These are phyloP conservation scores for Fusarium musae DNA, from an alignment of 2,329 filamentous ascomycete species.

Conservation along the genomic window DNA sequence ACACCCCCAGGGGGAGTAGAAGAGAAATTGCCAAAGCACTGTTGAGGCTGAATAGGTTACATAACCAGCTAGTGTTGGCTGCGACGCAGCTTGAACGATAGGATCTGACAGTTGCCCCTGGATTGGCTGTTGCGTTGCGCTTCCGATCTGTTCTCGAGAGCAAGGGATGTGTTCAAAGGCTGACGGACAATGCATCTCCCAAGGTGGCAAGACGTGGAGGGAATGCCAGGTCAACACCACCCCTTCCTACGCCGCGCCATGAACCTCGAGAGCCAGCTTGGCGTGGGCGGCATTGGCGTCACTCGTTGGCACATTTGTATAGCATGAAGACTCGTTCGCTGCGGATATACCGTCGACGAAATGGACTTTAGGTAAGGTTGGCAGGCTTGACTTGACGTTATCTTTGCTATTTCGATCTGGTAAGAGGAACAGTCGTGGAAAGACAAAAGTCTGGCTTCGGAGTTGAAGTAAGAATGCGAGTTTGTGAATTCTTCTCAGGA, in stretches of 20 bases:
- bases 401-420: not conserved
- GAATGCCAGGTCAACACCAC: not conserved
- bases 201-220: not conserved
- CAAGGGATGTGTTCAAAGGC: too few relatives aligned
- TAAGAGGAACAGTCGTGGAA: accelerated
- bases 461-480: not conserved
- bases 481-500: not conserved
- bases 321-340: accelerated
- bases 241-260: too few relatives aligned
- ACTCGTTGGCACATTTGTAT: accelerated
- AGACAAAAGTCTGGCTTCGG: not conserved
- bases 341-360: accelerated
- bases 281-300: too few relatives aligned
- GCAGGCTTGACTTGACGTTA: not conserved
- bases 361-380: accelerated
- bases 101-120: too few relatives aligned
- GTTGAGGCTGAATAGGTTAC: not conserved
- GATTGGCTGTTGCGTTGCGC: not conserved
- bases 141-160: not conserved
- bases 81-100: too few relatives aligned
- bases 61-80: not conserved
- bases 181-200: too few relatives aligned
- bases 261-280: too few relatives aligned
- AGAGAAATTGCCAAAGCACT: too few relatives aligned
- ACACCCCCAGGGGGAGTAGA: too few relatives aligned